Base-by-base conservation (phyloP, 23 red algal genomes). In the Gracilaria domingensis region DNA sequence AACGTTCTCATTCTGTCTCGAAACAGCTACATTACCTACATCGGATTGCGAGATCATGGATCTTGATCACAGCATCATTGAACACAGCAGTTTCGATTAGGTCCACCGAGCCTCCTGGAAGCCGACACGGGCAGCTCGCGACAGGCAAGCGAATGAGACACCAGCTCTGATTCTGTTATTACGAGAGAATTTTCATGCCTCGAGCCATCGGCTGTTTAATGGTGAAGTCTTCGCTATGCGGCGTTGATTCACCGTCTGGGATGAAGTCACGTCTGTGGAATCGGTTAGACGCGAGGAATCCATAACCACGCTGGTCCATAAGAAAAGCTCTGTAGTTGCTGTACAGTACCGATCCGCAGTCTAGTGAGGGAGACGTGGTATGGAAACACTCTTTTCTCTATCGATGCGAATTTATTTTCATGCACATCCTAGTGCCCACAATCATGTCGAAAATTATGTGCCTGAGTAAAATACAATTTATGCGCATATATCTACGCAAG, bases 351-450 rank as follows among this genome's bases (percentile, higher is more conserved):
- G 70, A 75, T 42, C 70, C 12, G 70, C n/a, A n/a, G n/a, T n/a
- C n/a, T n/a, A n/a, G 36, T 75, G 70, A 75, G 70, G 29, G 32
- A 75, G 70, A 37, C 70, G 70, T 47, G 70, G 70, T 75, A 71
- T 6, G 66, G 28, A 60, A 60, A n/a, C 4, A 36, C 70, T 32
- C 35, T 47, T 42, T 32, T 75, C 29, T 2, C 2, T 8, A 20
- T 45, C 36, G 37, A 12, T 37, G 26, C 13, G 13, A 45, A 75
- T 2, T n/a, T 60, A 60, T 16, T 60, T 60, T 23, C 18, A 23
- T 60, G 4, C 18, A 14, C 9, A 60, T 4, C 56, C 18, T 23
- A 60, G 56, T 23, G 56, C 56, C 18, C n/a, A n/a, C n/a, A n/a
- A n/a, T n/a, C 18, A 60, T 23, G 18, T 23, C 56, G 4, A 8